Conservation (phyloP, 148 eudicot species). For the Dianthus caryophyllus region DNA sequence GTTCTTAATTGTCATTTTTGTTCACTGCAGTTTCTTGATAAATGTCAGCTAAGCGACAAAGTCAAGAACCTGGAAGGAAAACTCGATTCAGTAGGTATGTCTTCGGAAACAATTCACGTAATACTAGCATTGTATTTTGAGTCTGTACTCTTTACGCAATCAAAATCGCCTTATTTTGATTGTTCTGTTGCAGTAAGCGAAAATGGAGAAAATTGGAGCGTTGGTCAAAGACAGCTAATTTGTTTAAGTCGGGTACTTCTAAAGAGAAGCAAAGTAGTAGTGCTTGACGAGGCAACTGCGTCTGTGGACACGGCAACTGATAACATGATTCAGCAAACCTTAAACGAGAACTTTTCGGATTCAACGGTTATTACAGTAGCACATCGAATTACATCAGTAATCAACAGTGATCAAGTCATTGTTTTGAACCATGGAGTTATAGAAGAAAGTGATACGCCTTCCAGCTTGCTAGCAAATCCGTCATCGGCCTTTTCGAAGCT, state of each 20-base stretch:
- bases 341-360: slow-evolving; percentile 16
- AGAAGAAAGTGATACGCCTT: slow-evolving; percentile 17
- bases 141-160: too few relatives aligned
- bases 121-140: too few relatives aligned
- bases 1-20: not conserved
- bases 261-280: slow-evolving; percentile 12
- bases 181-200: slow-evolving; percentile 5
- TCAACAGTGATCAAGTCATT: slow-evolving; percentile 17
- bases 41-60: slow-evolving; percentile 18
- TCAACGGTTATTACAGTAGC: slow-evolving; percentile 20
- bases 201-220: slow-evolving; percentile 27
- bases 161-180: too few relatives aligned
- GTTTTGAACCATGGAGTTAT: slow-evolving; percentile 11
- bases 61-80: slow-evolving; percentile 12
- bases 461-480: slow-evolving; percentile 10
- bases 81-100: slow-evolving; percentile 19
- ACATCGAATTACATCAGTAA: slow-evolving; percentile 22
- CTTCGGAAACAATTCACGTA: not conserved
- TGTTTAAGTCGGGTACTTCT: slow-evolving; percentile 25
- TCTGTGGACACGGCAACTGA: slow-evolving; percentile 21
- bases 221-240: slow-evolving; percentile 23
- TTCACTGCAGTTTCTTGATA: slow-evolving; percentile 14
- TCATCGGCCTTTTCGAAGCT: slow-evolving; percentile 18
- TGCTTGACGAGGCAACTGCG: slow-evolving; percentile 20
- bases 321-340: slow-evolving; percentile 19